Base-by-base conservation (phyloP, 106 monocot genomes). In the Triglochin maritima region DNA sequence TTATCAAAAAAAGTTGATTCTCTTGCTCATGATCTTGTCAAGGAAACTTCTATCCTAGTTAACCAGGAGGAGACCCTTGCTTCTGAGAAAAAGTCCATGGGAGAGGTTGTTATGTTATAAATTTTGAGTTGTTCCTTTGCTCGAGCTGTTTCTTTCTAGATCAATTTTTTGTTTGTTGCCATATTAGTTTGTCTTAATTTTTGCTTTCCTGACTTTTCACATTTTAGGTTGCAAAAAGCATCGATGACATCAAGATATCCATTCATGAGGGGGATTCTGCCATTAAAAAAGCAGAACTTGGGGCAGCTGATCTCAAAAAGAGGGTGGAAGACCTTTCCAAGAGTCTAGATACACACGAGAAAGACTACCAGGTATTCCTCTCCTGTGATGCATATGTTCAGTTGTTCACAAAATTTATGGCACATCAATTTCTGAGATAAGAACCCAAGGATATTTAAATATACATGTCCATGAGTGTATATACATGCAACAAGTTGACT, bases 11-110 rank as follows among this genome's bases (percentile, higher is more conserved):
- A 54, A 59, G 87, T 88, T 17, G 91, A 96, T 68, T 49, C 14
- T 13, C 72, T 96, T 64, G 85, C 87, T 72, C 78, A 67, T 58
- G 65, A 65, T 58, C 83, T 96, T 66, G 88, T 96, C 53, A 96
- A 91, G 78, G 91, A 96, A 63, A 82, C 90, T 63, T 88, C 96
- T 46, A 69, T 86, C 47, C 66, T 96, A 78, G 77, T 41, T 56
- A 88, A 96, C 60, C 83, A 86, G 9, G 81, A 88, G 67, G 90
- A 96, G 46, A 80, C 78, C 13, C 55, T 96, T 7, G 64, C 49
- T 51, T 57, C 77, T 11, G 96, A 96, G 78, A 69, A 84, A 73
- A 78, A 63, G 63, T 76, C 72, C 68, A 66, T 74, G 46, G 66
- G 86, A 69, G 90, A 91, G 91, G 96, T 96, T 29, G 65, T 54